These are phyloP conservation scores for Colletotrichum costaricense DNA, from an alignment of 2,329 filamentous ascomycete genomes.

Conservation along the genomic window DNA sequence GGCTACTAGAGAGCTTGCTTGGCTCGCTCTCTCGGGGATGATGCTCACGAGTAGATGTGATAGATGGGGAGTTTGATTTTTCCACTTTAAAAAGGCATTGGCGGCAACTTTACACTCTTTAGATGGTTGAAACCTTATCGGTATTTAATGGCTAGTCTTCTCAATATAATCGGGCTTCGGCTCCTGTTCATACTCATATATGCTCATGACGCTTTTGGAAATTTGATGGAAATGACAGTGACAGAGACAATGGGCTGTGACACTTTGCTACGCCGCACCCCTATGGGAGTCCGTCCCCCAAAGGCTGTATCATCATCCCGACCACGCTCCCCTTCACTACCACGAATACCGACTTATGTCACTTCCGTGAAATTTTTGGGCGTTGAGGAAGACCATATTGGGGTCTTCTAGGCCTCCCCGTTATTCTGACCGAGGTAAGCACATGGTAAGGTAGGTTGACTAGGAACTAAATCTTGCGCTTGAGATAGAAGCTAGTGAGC, in stretches of 20 bases:
- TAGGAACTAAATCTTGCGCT: neutral
- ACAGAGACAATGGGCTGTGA: no score
- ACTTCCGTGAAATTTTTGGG: neutral
- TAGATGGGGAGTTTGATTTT: conserved; percentile 12
- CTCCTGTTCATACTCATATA: neutral
- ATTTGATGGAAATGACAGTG: neutral
- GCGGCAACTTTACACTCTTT: conserved; percentile 17
- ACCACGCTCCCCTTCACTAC: neutral
- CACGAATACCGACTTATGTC: neutral
- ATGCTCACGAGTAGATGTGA: neutral
- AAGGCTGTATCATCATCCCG: no score
- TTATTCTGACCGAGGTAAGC: no score
- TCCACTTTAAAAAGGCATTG: neutral
- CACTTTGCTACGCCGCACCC: no score
- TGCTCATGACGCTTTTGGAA: neutral
- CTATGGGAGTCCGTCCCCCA: no score
- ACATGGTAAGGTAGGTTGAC: neutral
- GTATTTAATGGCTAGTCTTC: conserved; percentile 25
- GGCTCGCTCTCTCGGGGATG: neutral
- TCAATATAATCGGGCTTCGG: neutral
- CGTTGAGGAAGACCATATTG: no score
- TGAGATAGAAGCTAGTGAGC: neutral
- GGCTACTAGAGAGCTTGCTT: conserved; percentile 31
- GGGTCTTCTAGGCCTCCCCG: no score
- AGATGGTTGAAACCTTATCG: neutral